Conservation (phyloP, 352 stramenopile species). For the Phytophthora cajani region DNA sequence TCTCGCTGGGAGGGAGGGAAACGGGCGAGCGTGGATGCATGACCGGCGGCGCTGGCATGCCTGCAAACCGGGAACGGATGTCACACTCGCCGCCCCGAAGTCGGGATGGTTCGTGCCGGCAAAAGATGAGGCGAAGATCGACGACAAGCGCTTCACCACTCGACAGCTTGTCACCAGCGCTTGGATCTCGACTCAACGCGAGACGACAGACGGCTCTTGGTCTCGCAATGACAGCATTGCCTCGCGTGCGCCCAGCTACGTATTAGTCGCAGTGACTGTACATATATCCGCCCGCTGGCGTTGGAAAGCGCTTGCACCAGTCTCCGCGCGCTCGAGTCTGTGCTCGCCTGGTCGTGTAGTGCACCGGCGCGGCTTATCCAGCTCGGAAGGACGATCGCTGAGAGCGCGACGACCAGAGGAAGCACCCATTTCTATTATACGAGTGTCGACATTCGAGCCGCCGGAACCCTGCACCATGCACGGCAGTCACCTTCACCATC, state of each 20-base stretch:
- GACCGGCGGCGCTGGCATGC: not conserved
- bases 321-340: not conserved
- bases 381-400: slow-evolving; percentile 4
- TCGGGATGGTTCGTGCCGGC: slow-evolving; percentile 16
- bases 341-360: not conserved
- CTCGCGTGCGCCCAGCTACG: not conserved
- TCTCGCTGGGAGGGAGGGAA: not conserved
- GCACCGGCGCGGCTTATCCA: slow-evolving; percentile 5
- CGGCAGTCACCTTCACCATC: slow-evolving; percentile 15
- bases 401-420: not conserved
- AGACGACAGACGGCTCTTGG: slow-evolving; percentile 1
- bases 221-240: slow-evolving; percentile 9
- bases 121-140: slow-evolving; percentile 13
- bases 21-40: not conserved
- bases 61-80: not conserved
- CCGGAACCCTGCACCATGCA: not conserved
- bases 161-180: not conserved
- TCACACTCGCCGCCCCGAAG: slow-evolving; percentile 8
- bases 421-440: slow-evolving; percentile 14
- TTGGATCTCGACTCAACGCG: not conserved
- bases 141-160: slow-evolving; percentile 11
- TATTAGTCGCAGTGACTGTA: not conserved
- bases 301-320: not conserved
- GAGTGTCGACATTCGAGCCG: not conserved
- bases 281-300: not conserved